Evolutionary conservation across 2,329 filamentous ascomycete genomes (phyloP).

Genomic region (Westerdykella aurantiaca): DNA sequence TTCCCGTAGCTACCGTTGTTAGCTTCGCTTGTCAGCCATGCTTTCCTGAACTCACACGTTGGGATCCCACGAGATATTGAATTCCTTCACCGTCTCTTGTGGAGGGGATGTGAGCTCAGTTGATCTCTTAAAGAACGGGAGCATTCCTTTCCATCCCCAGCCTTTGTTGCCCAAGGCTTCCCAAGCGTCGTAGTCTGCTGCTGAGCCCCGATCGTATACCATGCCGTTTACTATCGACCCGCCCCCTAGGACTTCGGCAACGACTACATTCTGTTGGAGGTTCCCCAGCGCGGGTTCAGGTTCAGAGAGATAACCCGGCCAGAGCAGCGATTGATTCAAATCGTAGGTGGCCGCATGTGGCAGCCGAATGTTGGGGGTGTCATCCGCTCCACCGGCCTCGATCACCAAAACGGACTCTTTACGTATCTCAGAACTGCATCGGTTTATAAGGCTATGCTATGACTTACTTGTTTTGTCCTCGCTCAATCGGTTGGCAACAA

Average conservation of each 20-base stretch:
- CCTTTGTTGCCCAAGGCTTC: slow-evolving; percentile 53
- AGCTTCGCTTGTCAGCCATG: background rate
- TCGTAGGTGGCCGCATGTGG: slow-evolving; percentile 19
- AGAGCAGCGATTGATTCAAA: slow-evolving; percentile 16
- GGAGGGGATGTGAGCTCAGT: slow-evolving; percentile 21
- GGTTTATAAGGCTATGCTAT: background rate
- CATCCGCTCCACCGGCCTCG: slow-evolving; percentile 20
- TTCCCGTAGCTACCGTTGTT: slow-evolving; percentile 15
- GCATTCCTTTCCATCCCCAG: slow-evolving; percentile 52
- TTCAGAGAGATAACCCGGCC: slow-evolving; percentile 13
- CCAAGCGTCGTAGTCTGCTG: slow-evolving; percentile 50
- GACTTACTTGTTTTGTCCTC: slow-evolving; percentile 19
- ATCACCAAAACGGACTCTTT: slow-evolving; percentile 24
- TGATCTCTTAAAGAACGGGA: slow-evolving; percentile 26
- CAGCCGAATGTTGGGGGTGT: slow-evolving; percentile 18
- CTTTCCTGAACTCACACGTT: background rate
- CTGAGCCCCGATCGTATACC: slow-evolving; percentile 32
- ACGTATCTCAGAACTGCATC: background rate
- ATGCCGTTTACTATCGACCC: slow-evolving; percentile 32
- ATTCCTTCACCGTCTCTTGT: slow-evolving; percentile 8
- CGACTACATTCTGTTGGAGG: slow-evolving; percentile 12
- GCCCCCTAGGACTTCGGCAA: slow-evolving; percentile 19
- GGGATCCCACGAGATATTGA: slow-evolving; percentile 22
- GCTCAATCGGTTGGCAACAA: slow-evolving; percentile 24
- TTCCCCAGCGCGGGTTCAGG: slow-evolving; percentile 16